A percentile compares a stretch with the other conserved stretches of the same genome.
Conservation (phyloP, 208 protist genomes). For the Wallacemonas rigidus region DNA sequence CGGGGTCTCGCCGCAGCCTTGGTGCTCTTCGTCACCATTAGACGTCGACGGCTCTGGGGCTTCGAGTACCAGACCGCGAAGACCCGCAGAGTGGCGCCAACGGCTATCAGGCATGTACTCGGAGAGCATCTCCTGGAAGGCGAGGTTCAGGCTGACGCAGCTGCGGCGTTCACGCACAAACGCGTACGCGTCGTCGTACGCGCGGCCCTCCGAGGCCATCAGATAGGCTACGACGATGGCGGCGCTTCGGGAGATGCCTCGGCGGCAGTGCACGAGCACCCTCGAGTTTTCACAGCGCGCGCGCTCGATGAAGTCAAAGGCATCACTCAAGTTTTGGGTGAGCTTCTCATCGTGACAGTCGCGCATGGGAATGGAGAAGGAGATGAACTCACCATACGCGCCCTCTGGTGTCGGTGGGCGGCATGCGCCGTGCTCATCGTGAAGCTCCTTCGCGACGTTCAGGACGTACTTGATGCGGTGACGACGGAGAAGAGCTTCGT, state of each 20-base stretch:
- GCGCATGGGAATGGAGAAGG: slow-evolving; percentile 64
- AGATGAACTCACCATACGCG: slow-evolving; percentile 35
- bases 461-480: slow-evolving; percentile 73
- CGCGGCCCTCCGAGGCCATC: slow-evolving; percentile 65
- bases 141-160: slow-evolving; percentile 82
- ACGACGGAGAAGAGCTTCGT: slow-evolving; percentile 45
- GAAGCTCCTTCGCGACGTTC: slow-evolving; percentile 78
- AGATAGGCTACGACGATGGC: slow-evolving; percentile 82
- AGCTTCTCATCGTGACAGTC: slow-evolving; percentile 76
- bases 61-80: neutral
- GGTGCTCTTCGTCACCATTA: neutral
- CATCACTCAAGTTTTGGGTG: slow-evolving; percentile 47
- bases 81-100: neutral
- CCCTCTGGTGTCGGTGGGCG: slow-evolving; percentile 18
- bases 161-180: slow-evolving; percentile 48
- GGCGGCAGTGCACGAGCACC: slow-evolving; percentile 83
- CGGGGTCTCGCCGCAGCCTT: slow-evolving; percentile 6
- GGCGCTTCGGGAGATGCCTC: slow-evolving; percentile 77
- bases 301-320: slow-evolving; percentile 69
- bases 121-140: slow-evolving; percentile 68
- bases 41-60: neutral
- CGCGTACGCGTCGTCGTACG: slow-evolving; percentile 54
- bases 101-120: slow-evolving; percentile 28
- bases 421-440: slow-evolving; percentile 23
- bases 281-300: slow-evolving; percentile 45